Conservation (phyloP, 177 flowering plant genomes). For the Vitis hybrid region DNA sequence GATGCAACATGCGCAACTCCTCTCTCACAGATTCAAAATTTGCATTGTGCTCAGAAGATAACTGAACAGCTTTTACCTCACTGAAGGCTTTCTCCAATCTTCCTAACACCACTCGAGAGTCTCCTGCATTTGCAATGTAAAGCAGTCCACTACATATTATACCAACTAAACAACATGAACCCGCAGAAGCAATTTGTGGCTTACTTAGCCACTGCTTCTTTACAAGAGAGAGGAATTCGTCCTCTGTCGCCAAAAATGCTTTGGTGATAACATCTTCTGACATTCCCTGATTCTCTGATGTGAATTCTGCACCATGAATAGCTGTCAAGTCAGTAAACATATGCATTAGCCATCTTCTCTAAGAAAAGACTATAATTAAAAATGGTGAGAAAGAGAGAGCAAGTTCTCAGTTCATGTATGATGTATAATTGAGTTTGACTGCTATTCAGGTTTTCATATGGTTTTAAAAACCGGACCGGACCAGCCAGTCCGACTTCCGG, state of each 20-base stretch:
- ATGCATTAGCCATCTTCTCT: constrained; percentile 7
- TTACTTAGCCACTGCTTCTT: constrained; percentile 63
- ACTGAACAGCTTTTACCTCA: constrained; percentile 62
- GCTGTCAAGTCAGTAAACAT: constrained; percentile 27
- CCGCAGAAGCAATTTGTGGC: constrained; percentile 88
- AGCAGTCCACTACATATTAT: constrained; percentile 65
- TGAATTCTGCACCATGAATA: constrained; percentile 53
- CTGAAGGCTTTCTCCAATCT: constrained; percentile 43
- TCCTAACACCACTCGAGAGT: constrained; percentile 83
- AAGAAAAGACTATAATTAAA: background rate
- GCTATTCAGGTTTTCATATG: no score
- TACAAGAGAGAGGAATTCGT: constrained; percentile 69
- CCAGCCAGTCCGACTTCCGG: no score
- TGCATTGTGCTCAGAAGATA: constrained; percentile 90
- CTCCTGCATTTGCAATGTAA: constrained; percentile 87
- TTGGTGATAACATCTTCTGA: constrained; percentile 69
- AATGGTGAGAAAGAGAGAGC: background rate
- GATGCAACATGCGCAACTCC: constrained; percentile 70
- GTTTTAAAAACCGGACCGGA: no score
- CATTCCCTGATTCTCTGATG: constrained; percentile 66
- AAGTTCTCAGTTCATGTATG: background rate
- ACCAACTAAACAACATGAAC: constrained; percentile 91
- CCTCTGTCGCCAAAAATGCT: constrained; percentile 82
- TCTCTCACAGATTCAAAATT: constrained; percentile 74
- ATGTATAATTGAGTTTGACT: no score